Evolutionary conservation across 176 grass and related monocot species (phyloP).

Genomic region (Areca catechu): DNA sequence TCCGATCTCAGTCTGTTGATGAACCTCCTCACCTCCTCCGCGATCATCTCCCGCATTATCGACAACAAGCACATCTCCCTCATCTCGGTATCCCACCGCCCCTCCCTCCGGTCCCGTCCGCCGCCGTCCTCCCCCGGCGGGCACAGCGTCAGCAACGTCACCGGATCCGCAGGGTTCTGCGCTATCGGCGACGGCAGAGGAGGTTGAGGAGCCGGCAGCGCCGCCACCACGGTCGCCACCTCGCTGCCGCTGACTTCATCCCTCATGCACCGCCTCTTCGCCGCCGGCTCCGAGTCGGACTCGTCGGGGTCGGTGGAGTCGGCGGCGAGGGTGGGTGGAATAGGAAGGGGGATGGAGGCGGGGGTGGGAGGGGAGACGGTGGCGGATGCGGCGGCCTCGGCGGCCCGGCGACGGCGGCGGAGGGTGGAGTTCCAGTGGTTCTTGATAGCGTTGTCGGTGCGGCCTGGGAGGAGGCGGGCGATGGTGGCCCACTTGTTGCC

Average conservation of each 20-base stretch:
- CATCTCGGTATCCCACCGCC: slow-evolving; percentile 22
- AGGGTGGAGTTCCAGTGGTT: slow-evolving; percentile 98
- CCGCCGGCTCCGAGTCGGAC: background rate
- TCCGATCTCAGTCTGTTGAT: slow-evolving; percentile 18
- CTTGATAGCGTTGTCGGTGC: slow-evolving; percentile 96
- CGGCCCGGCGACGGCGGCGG: slow-evolving; percentile 28
- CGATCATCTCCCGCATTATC: slow-evolving; percentile 36
- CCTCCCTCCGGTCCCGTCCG: slow-evolving; percentile 10
- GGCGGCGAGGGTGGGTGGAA: slow-evolving; percentile 3
- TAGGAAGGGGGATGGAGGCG: background rate
- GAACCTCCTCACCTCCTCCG: slow-evolving; percentile 63
- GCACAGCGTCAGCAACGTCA: slow-evolving; percentile 60
- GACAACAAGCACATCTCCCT: slow-evolving; percentile 16
- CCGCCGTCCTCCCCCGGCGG: slow-evolving; percentile 24
- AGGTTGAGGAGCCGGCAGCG: no score
- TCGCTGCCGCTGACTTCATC: background rate
- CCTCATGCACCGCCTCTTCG: slow-evolving; percentile 15
- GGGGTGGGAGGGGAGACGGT: background rate
- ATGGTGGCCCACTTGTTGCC: slow-evolving; percentile 97
- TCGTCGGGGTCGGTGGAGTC: slow-evolving; percentile 8
- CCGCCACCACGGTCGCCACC: no score
- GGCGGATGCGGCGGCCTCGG: background rate
- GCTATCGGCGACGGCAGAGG: background rate
- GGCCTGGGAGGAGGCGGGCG: slow-evolving; percentile 56
- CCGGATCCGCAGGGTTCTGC: slow-evolving; percentile 18